These are phyloP conservation scores for Fremontodendron californicum DNA, from an alignment of 345 rosid genomes.

Conservation along the genomic window DNA sequence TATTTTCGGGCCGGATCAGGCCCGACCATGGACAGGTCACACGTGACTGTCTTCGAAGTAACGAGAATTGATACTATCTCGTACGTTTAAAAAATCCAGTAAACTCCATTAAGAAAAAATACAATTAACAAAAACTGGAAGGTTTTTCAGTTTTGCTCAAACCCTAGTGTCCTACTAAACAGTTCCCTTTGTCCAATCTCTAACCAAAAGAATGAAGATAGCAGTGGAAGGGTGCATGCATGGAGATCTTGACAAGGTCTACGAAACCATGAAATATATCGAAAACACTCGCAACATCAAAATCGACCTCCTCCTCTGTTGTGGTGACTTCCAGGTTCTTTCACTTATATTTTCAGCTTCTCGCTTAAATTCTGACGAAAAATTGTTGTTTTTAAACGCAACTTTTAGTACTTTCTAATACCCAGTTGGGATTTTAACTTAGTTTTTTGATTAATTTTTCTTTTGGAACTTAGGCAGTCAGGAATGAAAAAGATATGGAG, in stretches of 20 bases:
- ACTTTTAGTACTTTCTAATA: background rate
- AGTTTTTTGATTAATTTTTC: background rate
- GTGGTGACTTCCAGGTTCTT: conserved; percentile 88
- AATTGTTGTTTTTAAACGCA: background rate
- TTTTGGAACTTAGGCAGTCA: conserved; percentile 49
- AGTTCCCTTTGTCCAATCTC: background rate
- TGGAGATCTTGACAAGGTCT: conserved; percentile 87
- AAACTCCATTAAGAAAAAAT: no score
- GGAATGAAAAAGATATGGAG: conserved; percentile 81
- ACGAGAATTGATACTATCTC: background rate
- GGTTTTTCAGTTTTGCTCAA: background rate
- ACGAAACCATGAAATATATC: conserved; percentile 52
- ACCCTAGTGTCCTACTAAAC: background rate
- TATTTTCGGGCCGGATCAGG: no score
- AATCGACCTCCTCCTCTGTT: conserved; percentile 91
- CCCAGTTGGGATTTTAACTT: background rate
- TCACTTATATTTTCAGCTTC: background rate
- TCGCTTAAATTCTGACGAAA: background rate
- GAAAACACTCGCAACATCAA: conserved; percentile 53
- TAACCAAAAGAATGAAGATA: conserved; percentile 52
- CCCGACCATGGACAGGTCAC: no score
- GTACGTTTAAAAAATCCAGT: background rate
- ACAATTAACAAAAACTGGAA: no score
- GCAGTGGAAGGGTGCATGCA: conserved; percentile 99
- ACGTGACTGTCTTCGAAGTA: background rate